Conservation (phyloP, 140 eudicot species). For the Senecio squalidus region DNA sequence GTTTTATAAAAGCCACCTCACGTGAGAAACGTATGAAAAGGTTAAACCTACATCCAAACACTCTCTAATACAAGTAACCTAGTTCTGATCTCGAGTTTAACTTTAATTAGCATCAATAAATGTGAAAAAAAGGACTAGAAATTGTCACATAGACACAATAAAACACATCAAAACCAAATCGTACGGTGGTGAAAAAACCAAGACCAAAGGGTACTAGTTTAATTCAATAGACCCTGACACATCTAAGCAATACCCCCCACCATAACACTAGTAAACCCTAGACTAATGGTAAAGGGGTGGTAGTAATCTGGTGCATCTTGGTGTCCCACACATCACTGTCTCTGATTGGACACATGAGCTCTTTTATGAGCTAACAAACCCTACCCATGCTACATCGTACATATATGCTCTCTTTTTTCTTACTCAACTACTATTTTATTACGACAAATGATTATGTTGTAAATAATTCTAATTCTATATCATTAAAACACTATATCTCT, state of each 20-base stretch:
- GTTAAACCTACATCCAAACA: background rate
- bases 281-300: constrained; percentile 17
- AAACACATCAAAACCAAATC: constrained; percentile 25
- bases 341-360: constrained; percentile 29
- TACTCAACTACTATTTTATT: background rate
- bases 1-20: too few relatives aligned
- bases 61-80: background rate
- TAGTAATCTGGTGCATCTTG: constrained; percentile 20
- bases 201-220: constrained; percentile 12
- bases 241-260: constrained; percentile 20
- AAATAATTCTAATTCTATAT: too few relatives aligned
- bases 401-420: background rate
- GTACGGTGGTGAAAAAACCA: constrained; percentile 24
- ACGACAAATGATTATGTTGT: too few relatives aligned
- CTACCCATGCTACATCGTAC: constrained; percentile 20
- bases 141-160: constrained; percentile 18
- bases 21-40: too few relatives aligned
- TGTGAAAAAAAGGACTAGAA: constrained; percentile 14
- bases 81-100: constrained; percentile 15
- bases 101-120: constrained; percentile 6
- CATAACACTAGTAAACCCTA: background rate
- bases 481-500: too few relatives aligned
- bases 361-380: constrained; percentile 21
- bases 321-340: constrained; percentile 20
- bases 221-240: constrained; percentile 20